Percentiles rank a stretch among this genome's conserved stretches.
Conservation (phyloP, 495 filamentous ascomycete species). For the Pyrenula massariospora region DNA sequence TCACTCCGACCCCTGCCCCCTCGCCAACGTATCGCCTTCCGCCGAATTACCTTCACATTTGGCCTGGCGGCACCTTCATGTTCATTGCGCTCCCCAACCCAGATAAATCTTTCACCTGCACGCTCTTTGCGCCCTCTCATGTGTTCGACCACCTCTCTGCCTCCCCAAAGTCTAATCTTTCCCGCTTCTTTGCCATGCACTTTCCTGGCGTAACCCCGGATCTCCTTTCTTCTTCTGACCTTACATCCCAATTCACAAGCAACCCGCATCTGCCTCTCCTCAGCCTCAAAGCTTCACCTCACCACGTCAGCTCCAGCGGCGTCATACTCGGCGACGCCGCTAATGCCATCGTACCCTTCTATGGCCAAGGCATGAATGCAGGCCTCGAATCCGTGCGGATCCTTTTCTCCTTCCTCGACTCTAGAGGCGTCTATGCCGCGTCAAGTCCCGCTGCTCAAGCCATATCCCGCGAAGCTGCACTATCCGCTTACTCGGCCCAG, state of each 20-base stretch:
- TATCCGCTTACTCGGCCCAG: conserved; percentile 61
- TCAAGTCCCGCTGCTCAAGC: conserved; percentile 25
- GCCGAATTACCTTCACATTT: conserved; percentile 92
- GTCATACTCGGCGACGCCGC: conserved; percentile 91
- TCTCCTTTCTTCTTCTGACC: conserved; percentile 58
- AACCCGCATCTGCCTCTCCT: conserved; percentile 91
- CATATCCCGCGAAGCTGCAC: conserved; percentile 37
- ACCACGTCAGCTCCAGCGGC: conserved; percentile 65
- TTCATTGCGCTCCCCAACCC: conserved; percentile 91
- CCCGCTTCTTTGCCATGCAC: conserved; percentile 61
- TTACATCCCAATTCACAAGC: conserved; percentile 55
- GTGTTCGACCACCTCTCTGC: conserved; percentile 36
- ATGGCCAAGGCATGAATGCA: conserved; percentile 82
- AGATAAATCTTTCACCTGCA: conserved; percentile 91
- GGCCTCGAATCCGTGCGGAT: conserved; percentile 76
- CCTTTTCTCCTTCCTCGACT: conserved; percentile 62
- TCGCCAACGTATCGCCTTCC: conserved; percentile 59
- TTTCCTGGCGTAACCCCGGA: conserved; percentile 78
- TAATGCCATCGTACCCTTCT: conserved; percentile 96
- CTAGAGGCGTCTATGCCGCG: conserved; percentile 37
- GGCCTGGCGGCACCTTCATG: conserved; percentile 88
- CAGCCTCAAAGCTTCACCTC: conserved; percentile 78
- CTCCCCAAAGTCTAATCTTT: conserved; percentile 36
- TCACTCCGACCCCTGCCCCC: conserved; percentile 43
- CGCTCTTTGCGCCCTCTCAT: conserved; percentile 66